Base-by-base conservation (phyloP, 192 early-diverging fungal species). In the Cladochytrium replicatum region DNA sequence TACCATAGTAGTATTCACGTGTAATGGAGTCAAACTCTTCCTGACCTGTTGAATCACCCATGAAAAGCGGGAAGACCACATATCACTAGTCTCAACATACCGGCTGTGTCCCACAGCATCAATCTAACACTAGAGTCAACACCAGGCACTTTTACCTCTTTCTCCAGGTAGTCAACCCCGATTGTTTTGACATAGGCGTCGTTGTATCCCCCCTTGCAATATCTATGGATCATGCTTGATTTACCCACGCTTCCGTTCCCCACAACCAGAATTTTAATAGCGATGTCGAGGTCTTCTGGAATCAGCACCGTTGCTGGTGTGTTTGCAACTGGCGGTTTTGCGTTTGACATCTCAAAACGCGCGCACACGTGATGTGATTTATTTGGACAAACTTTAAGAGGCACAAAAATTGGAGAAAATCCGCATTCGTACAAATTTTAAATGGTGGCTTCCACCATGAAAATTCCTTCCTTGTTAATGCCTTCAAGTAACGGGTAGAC, bases 391-490 rank as follows among this genome's bases (percentile, higher is more conserved):
- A n/a, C n/a, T n/a, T n/a, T n/a, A n/a, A n/a, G n/a, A n/a, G n/a
- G n/a, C n/a, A n/a, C n/a, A n/a, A n/a, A n/a, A n/a, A n/a, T n/a
- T n/a, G n/a, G n/a, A n/a, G n/a, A n/a, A n/a, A n/a, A n/a, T n/a
- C n/a, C n/a, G n/a, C n/a, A n/a, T n/a, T n/a, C n/a, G n/a, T n/a
- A n/a, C n/a, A n/a, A n/a, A n/a, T n/a, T n/a, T 60, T 59, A 68
- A 43, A 68, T 34, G 28, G 57, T 58, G 32, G 54, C 59, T 11
- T 69, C 67, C 3, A 51, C 61, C 67, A 69, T 69, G 7, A 29
- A 24, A 53, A 69, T 69, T 4, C 67, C 67, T 32, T 66, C 69
- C 2, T 29, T 39, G 52, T 70, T 57, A 44, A 74, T 41, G 21
- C 48, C 65, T 8, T 38, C 17, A 25, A 70, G 50, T 1, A 74